Evolutionary conservation across 371 early-diverging fungal genomes (phyloP).

Genomic region (Mucor ambiguus): DNA sequence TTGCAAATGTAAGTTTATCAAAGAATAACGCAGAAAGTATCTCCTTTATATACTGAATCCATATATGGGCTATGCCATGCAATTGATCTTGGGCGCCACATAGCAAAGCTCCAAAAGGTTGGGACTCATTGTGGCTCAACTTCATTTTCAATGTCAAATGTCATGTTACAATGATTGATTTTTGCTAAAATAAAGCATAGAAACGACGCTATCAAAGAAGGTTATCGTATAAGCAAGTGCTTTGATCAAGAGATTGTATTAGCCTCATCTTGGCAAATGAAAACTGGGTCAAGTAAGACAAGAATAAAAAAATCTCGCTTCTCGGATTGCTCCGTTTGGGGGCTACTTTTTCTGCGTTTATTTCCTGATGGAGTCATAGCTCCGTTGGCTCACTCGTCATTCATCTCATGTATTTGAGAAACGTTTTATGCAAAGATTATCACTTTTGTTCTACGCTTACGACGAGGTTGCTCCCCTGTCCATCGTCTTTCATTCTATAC

Average conservation of each 20-base stretch:
- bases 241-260: background rate
- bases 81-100: conserved; percentile 6
- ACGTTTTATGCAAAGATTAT: conserved; percentile 6
- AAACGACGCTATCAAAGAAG: background rate
- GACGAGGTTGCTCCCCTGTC: background rate
- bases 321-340: conserved; percentile 9
- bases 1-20: background rate
- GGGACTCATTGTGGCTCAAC: conserved; percentile 8
- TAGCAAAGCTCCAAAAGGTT: background rate
- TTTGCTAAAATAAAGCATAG: background rate
- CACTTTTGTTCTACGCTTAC: background rate
- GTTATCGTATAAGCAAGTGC: background rate
- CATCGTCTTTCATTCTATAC: background rate
- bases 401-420: background rate
- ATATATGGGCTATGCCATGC: background rate
- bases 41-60: conserved; percentile 6
- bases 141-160: background rate
- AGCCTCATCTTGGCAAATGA: conserved; percentile 7
- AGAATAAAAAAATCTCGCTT: conserved; percentile 6
- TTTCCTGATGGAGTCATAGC: conserved; percentile 5
- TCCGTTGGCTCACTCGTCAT: conserved; percentile 1
- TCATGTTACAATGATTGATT: conserved; percentile 7
- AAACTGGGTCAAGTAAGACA: background rate
- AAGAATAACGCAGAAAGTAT: background rate
- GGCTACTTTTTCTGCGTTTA: background rate